Conservation (phyloP, 805 yeast species). For the Myxozyma monticola region DNA sequence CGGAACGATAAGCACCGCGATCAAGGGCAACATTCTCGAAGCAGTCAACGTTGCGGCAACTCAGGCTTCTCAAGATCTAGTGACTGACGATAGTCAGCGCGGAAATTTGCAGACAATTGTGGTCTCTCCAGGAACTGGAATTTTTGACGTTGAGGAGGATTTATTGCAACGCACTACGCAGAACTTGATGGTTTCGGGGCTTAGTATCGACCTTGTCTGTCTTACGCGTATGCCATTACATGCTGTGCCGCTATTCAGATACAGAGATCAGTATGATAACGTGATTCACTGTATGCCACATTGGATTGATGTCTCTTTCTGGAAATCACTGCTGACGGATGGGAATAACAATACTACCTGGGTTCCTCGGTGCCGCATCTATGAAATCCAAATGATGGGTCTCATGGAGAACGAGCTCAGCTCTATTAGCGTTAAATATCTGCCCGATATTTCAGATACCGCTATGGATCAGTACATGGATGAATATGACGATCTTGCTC, state of each 20-base stretch:
- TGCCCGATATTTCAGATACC: constrained; percentile 41
- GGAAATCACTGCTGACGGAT: constrained; percentile 54
- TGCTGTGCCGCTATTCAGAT: constrained; percentile 84
- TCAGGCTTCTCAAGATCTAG: constrained; percentile 70
- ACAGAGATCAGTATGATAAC: constrained; percentile 35
- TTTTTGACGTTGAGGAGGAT: constrained; percentile 86
- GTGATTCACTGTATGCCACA: constrained; percentile 75
- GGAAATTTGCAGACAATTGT: constrained; percentile 88
- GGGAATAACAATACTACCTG: constrained; percentile 47
- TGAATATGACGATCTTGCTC: constrained; percentile 53
- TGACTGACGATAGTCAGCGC: constrained; percentile 82
- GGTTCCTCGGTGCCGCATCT: constrained; percentile 93
- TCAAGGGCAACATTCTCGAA: constrained; percentile 85
- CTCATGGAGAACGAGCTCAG: constrained; percentile 86
- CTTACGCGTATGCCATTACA: constrained; percentile 89
- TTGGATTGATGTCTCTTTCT: constrained; percentile 93
- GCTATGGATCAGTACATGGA: constrained; percentile 61
- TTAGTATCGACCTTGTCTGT: constrained; percentile 86
- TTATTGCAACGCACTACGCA: constrained; percentile 72
- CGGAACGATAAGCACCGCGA: constrained; percentile 77
- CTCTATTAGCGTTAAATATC: constrained; percentile 63
- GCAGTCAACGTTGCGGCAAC: constrained; percentile 83
- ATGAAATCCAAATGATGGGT: constrained; percentile 98
- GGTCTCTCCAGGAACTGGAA: constrained; percentile 89
- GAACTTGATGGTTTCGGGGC: constrained; percentile 72